Evolutionary conservation across 306 rosid genomes (phyloP), one percentile per base, ranked within the genome.

Genomic region (Nissolia schottii): DNA sequence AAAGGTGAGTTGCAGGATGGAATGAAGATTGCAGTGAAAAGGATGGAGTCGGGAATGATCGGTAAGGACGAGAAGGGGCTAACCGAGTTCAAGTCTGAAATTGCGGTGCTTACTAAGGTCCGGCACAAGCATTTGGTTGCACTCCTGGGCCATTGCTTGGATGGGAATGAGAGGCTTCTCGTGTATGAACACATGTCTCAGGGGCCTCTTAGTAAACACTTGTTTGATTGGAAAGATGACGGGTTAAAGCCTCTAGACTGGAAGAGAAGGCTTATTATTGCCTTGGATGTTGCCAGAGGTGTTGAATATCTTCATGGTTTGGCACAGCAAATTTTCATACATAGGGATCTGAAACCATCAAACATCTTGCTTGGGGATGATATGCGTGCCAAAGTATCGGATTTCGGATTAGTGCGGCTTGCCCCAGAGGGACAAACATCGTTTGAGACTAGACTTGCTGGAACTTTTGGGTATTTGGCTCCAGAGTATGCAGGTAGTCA

Each of bases 141-240:
- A 22, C 95, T 94, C 9, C 75, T 83, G 7, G 97, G 99, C 27
- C 86, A 91, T 78, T 91, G 97, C 81, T 79, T 94, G 81, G 98
- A 94, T 40, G 91, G 90, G 58, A 86, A 89, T 45, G 98, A 93
- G 91, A 84, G 78, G 81, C 97, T 91, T 80, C 98, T 93, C 41
- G 98, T 94, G 1, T 94, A 86, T 40, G 98, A 94, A 58, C 88
- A 87, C 88, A 91, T 94, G 98, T 95, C 98, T 54, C 97, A 86
- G 28, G 98, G 98, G n/a, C 81, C 97, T 40, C 92, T 94, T 22
- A 94, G 91, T 74, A 13, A 75, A 38, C 87, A 87, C 80, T 77
- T 94, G 59, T 94, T 91, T 59, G 69, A 83, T 32, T 82, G 91
- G 92, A 76, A 75, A 68, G 86, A 82, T 1, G 84, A 83, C 56